phyloP scores from a whole-genome alignment of 495 filamentous ascomycete genomes.

The Tetracladium marchalianum region DNA sequence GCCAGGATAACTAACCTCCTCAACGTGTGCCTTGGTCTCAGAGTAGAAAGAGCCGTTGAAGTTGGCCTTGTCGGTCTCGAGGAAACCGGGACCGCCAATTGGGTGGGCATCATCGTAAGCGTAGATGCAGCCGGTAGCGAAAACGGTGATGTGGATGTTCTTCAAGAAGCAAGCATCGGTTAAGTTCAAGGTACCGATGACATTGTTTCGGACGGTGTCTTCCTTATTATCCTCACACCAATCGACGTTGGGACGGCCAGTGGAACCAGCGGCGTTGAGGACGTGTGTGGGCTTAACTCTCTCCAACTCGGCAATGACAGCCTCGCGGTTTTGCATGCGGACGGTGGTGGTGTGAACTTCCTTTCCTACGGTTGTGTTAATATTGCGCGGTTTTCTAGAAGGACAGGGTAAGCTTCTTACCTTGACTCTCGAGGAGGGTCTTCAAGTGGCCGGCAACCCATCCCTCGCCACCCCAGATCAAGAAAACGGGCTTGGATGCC shows the following conservation, averaged over 20 bases:
- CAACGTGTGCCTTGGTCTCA: constrained; percentile 52
- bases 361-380: constrained; percentile 25
- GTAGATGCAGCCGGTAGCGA: constrained; percentile 57
- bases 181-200: constrained; percentile 52
- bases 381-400: background rate
- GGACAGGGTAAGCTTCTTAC: constrained; percentile 8
- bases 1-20: constrained; percentile 35
- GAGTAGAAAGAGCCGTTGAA: constrained; percentile 60
- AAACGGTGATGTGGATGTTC: constrained; percentile 51
- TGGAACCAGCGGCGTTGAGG: constrained; percentile 53
- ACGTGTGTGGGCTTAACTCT: constrained; percentile 51
- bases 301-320: constrained; percentile 44
- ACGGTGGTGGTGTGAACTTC: constrained; percentile 46
- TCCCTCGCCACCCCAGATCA: constrained; percentile 53
- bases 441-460: constrained; percentile 59
- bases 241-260: constrained; percentile 60
- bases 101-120: constrained; percentile 48
- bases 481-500: constrained; percentile 29
- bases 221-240: constrained; percentile 62
- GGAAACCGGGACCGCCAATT: constrained; percentile 46
- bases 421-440: constrained; percentile 47
- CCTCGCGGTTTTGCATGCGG: constrained; percentile 51
- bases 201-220: constrained; percentile 53
- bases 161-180: constrained; percentile 46
- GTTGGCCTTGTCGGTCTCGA: constrained; percentile 53